Evolutionary conservation across 305 asterid species (phyloP).

Genomic region (Fraxinus greggii): DNA sequence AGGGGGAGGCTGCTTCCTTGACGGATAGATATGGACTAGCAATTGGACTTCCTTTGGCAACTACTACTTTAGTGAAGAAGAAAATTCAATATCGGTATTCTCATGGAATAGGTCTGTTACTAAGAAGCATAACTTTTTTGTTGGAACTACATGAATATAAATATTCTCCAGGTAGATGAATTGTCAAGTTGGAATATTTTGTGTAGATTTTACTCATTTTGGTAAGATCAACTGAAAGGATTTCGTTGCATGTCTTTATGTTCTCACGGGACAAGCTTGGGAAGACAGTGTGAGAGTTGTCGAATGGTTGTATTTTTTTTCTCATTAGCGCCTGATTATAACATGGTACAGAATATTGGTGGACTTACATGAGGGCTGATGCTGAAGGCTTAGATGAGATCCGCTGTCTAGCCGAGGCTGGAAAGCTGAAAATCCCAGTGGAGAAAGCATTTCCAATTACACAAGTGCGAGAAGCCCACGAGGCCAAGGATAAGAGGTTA

Average conservation of each 20-base stretch:
- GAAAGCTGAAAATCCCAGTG: slow-evolving; percentile 75
- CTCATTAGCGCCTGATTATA: not conserved
- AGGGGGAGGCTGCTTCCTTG: slow-evolving; percentile 91
- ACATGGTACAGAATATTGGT: slow-evolving; percentile 65
- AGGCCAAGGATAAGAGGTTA: slow-evolving; percentile 66
- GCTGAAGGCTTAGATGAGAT: slow-evolving; percentile 81
- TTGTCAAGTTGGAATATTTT: not conserved
- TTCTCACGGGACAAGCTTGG: not conserved
- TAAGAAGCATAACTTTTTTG: not conserved
- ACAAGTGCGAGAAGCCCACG: slow-evolving; percentile 76
- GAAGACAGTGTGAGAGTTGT: not conserved
- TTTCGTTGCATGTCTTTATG: not conserved
- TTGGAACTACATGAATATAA: not conserved
- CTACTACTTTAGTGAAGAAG: slow-evolving; percentile 61
- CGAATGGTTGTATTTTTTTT: not conserved
- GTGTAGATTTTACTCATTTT: not conserved
- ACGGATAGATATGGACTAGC: slow-evolving; percentile 72
- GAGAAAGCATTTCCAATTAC: slow-evolving; percentile 69
- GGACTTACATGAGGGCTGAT: slow-evolving; percentile 96
- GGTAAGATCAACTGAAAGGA: not conserved
- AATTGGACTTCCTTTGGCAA: slow-evolving; percentile 71
- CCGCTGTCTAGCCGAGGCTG: slow-evolving; percentile 58
- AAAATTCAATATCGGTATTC: slow-evolving; percentile 71
- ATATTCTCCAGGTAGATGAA: not conserved
- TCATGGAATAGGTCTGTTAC: slow-evolving; percentile 73